phyloP scores from a whole-genome alignment of 2,329 filamentous ascomycete genomes.

The Pseudonectria foliicola region DNA sequence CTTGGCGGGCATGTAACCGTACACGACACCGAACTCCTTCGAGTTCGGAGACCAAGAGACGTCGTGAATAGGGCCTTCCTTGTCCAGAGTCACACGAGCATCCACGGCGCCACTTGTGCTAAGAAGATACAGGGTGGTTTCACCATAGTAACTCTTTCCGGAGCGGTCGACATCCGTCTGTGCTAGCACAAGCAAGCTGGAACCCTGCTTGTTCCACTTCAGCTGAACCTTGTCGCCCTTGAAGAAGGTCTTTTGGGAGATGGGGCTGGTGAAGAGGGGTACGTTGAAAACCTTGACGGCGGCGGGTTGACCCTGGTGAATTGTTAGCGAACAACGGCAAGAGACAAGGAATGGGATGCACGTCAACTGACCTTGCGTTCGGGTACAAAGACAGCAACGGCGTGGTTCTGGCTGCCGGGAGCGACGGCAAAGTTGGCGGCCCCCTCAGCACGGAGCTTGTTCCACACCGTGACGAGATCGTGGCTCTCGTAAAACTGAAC shows the following conservation, averaged over 20 bases:
- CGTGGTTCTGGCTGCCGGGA: slow-evolving; percentile 74
- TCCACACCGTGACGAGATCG: slow-evolving; percentile 82
- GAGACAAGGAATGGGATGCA: neutral
- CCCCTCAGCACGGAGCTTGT: slow-evolving; percentile 88
- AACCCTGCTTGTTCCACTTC: slow-evolving; percentile 94
- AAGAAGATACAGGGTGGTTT: slow-evolving; percentile 93
- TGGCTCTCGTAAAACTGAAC: slow-evolving; percentile 93
- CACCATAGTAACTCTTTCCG: slow-evolving; percentile 98
- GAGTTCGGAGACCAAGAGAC: slow-evolving; percentile 98
- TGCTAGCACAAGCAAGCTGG: slow-evolving; percentile 85
- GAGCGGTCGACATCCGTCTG: slow-evolving; percentile 98
- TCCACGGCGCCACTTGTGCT: slow-evolving; percentile 89
- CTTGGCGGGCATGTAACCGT: slow-evolving; percentile 99
- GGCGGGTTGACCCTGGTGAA: slow-evolving; percentile 73
- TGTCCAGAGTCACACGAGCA: slow-evolving; percentile 84
- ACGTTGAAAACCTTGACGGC: slow-evolving; percentile 92
- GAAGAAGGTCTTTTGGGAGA: slow-evolving; percentile 98
- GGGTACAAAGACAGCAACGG: slow-evolving; percentile 89
- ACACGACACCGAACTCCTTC: slow-evolving; percentile 95
- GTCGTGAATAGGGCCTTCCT: slow-evolving; percentile 96
- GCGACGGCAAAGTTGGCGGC: slow-evolving; percentile 84
- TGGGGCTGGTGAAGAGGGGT: slow-evolving; percentile 71
- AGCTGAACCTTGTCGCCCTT: slow-evolving; percentile 98
- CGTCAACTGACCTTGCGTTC: slow-evolving; percentile 71
- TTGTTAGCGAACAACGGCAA: slow-evolving; percentile 8